These are phyloP conservation scores for Globisporangium recalcitrans DNA, from an alignment of 352 stramenopile genomes.

Conservation along the genomic window DNA sequence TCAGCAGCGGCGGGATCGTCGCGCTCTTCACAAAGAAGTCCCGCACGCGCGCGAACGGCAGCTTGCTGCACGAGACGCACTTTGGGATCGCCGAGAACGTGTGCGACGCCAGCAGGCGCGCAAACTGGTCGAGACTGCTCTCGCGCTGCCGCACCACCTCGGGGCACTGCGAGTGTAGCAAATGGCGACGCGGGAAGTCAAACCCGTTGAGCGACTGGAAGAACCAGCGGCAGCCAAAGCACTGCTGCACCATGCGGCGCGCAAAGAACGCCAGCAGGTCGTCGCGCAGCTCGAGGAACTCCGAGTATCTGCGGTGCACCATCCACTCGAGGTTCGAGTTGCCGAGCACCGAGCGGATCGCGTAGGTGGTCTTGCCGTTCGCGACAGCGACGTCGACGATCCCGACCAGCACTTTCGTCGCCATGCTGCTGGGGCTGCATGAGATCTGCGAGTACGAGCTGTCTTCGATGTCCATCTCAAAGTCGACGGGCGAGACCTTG, in stretches of 20 bases:
- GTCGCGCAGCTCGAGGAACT: conserved; percentile 57
- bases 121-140: conserved; percentile 47
- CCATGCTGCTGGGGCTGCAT: conserved; percentile 38
- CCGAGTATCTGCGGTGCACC: conserved; percentile 62
- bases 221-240: conserved; percentile 77
- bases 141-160: conserved; percentile 48
- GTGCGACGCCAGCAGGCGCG: conserved; percentile 48
- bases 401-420: conserved; percentile 47
- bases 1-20: conserved; percentile 21
- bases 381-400: conserved; percentile 21
- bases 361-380: conserved; percentile 35
- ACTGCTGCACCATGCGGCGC: conserved; percentile 37
- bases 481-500: neutral
- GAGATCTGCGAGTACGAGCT: conserved; percentile 44
- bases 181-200: conserved; percentile 54
- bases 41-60: conserved; percentile 49
- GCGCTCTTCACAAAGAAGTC: conserved; percentile 58
- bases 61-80: conserved; percentile 52
- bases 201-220: conserved; percentile 51
- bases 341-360: conserved; percentile 35
- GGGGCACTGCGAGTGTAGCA: conserved; percentile 39
- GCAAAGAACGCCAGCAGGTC: conserved; percentile 50
- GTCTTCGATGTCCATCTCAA: conserved; percentile 12
- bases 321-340: conserved; percentile 47
- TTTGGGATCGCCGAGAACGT: conserved; percentile 77